phyloP scores from a whole-genome alignment of 1,284 basidiomycete genomes.

The Rugosomyces carneus region DNA sequence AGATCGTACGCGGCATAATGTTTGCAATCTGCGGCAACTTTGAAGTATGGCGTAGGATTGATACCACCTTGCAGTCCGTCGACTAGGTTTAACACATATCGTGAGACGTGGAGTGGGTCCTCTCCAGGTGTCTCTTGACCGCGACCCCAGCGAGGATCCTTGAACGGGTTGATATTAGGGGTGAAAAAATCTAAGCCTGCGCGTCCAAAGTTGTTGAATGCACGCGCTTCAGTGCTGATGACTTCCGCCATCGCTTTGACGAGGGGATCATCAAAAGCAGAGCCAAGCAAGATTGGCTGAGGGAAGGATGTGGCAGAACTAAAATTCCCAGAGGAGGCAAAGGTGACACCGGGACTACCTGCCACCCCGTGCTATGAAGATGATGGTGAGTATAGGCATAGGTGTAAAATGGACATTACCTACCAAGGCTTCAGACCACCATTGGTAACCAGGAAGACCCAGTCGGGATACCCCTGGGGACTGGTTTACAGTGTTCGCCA shows the following conservation, averaged over 20 bases:
- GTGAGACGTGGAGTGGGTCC: slow-evolving; percentile 46
- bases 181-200: slow-evolving; percentile 52
- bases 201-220: slow-evolving; percentile 46
- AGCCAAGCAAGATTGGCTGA: slow-evolving; percentile 85
- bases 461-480: slow-evolving; percentile 46
- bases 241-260: slow-evolving; percentile 41
- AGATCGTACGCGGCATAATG: slow-evolving; percentile 55
- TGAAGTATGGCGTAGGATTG: slow-evolving; percentile 43
- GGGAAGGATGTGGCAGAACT: slow-evolving; percentile 55
- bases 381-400: not conserved
- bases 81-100: slow-evolving; percentile 49
- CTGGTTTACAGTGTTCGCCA: slow-evolving; percentile 41
- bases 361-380: slow-evolving; percentile 45
- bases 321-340: slow-evolving; percentile 42
- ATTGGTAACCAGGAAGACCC: slow-evolving; percentile 45
- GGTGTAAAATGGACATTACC: not conserved
- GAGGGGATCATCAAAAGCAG: slow-evolving; percentile 69
- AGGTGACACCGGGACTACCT: slow-evolving; percentile 43
- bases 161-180: slow-evolving; percentile 57
- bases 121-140: slow-evolving; percentile 59
- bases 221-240: slow-evolving; percentile 50
- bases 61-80: slow-evolving; percentile 51
- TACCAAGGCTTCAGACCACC: slow-evolving; percentile 49
- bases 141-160: slow-evolving; percentile 55
- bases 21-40: slow-evolving; percentile 50